phyloP scores from a whole-genome alignment of 495 filamentous ascomycete species.

The Melanomma pulvis-pyrius region DNA sequence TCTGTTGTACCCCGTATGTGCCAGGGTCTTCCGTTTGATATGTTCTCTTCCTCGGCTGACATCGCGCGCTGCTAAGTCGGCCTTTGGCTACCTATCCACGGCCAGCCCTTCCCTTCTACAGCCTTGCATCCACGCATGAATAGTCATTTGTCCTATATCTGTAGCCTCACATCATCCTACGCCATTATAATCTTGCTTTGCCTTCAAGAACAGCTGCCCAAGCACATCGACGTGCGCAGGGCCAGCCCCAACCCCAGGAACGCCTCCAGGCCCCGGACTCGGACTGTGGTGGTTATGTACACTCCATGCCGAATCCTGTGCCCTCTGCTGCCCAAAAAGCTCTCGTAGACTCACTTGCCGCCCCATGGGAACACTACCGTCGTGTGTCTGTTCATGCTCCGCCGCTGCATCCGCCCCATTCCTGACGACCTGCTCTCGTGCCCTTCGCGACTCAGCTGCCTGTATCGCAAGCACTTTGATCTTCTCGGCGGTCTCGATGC shows the following conservation, averaged over 20 bases:
- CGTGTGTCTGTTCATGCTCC: conserved; percentile 49
- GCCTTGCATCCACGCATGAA: neutral
- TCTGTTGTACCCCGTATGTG: no score
- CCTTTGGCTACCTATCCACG: neutral
- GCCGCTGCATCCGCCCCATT: conserved; percentile 5
- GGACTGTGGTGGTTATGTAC: conserved; percentile 51
- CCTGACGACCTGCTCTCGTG: conserved; percentile 43
- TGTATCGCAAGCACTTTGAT: conserved; percentile 59
- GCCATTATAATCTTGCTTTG: conserved; percentile 32
- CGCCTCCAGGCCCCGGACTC: conserved; percentile 11
- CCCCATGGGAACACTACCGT: conserved; percentile 54
- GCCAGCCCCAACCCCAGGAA: neutral
- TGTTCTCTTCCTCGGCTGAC: no score
- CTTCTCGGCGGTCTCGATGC: conserved; percentile 54
- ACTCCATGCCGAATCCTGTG: conserved; percentile 56
- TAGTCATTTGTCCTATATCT: neutral
- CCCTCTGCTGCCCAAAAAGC: conserved; percentile 59
- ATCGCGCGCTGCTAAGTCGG: no score
- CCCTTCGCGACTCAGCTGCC: conserved; percentile 52
- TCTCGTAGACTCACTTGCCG: conserved; percentile 58
- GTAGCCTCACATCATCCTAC: conserved; percentile 15
- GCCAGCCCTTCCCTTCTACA: neutral
- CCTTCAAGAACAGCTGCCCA: conserved; percentile 32
- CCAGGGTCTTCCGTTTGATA: no score
- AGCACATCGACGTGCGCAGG: conserved; percentile 4